Conservation (phyloP, 495 filamentous ascomycete genomes). For the Neurospora africana region DNA sequence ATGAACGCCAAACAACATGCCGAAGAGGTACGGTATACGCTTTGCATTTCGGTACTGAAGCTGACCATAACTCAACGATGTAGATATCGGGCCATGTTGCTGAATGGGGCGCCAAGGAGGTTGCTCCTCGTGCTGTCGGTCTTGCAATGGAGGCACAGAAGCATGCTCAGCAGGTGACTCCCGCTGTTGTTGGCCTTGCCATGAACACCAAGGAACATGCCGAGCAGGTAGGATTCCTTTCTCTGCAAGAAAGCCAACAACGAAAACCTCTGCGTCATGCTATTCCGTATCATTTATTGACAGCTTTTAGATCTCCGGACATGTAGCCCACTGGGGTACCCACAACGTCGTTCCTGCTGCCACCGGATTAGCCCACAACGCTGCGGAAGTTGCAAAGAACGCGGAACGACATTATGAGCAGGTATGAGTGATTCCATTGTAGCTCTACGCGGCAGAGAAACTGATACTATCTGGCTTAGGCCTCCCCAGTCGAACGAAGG, state of each 20-base stretch:
- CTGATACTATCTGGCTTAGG: background rate
- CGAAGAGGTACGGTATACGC: background rate
- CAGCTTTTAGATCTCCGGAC: background rate
- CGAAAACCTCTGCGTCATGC: background rate
- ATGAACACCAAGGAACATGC: background rate
- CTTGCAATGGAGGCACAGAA: background rate
- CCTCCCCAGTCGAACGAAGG: background rate
- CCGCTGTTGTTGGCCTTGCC: background rate
- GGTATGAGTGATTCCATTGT: background rate
- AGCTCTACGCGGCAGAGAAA: background rate
- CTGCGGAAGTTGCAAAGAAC: background rate
- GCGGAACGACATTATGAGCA: background rate
- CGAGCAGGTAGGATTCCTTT: background rate
- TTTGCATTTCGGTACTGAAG: background rate
- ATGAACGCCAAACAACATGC: background rate
- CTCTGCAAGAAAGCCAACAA: background rate
- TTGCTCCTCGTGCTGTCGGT: background rate
- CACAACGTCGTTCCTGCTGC: background rate
- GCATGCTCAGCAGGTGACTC: background rate
- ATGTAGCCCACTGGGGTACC: background rate
- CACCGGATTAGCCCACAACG: background rate
- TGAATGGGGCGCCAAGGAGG: background rate
- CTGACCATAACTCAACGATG: background rate
- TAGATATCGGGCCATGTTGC: background rate
- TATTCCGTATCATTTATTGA: background rate